Conservation (phyloP, 2,329 filamentous ascomycete species). For the Colletotrichum higginsianum region DNA sequence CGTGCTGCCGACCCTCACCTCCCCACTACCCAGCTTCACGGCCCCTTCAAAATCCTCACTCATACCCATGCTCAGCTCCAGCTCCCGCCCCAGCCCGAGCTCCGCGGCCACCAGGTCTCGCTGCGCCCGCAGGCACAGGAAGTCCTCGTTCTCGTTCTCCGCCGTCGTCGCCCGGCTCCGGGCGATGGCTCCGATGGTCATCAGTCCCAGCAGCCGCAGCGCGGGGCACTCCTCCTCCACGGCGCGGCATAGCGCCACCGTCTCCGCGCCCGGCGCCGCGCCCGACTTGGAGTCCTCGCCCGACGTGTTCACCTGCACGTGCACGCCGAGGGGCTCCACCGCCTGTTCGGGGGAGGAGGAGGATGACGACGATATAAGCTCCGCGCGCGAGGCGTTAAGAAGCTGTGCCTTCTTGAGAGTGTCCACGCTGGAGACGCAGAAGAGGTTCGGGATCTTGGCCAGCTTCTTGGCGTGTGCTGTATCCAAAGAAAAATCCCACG, state of each 20-base stretch:
- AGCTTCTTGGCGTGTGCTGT: conserved; percentile 92
- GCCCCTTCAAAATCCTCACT: conserved; percentile 96
- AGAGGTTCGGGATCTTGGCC: conserved; percentile 89
- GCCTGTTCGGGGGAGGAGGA: conserved; percentile 54
- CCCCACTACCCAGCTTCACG: conserved; percentile 84
- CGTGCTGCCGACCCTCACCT: conserved; percentile 93
- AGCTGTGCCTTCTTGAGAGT: conserved; percentile 87
- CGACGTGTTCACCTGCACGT: conserved; percentile 96
- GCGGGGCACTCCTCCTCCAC: conserved; percentile 80
- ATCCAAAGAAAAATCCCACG: neutral
- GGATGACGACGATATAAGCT: conserved; percentile 57
- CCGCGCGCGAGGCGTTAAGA: conserved; percentile 82
- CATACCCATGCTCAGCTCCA: conserved; percentile 99
- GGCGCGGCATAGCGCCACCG: conserved; percentile 76
- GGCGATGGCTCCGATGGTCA: conserved; percentile 98
- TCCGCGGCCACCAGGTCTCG: conserved; percentile 77
- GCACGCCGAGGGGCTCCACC: conserved; percentile 73
- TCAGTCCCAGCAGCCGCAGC: conserved; percentile 84
- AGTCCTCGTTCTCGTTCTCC: conserved; percentile 94
- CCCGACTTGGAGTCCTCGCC: conserved; percentile 90
- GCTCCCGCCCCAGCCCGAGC: conserved; percentile 60
- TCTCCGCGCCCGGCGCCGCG: conserved; percentile 75
- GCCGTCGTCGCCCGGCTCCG: conserved; percentile 80
- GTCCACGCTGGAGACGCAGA: conserved; percentile 93
- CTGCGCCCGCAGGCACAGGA: conserved; percentile 77